Percentiles rank a stretch among this genome's conserved stretches.
Evolutionary conservation across 148 eudicot species (phyloP).

Genomic region (Vaccinium myrtillus): DNA sequence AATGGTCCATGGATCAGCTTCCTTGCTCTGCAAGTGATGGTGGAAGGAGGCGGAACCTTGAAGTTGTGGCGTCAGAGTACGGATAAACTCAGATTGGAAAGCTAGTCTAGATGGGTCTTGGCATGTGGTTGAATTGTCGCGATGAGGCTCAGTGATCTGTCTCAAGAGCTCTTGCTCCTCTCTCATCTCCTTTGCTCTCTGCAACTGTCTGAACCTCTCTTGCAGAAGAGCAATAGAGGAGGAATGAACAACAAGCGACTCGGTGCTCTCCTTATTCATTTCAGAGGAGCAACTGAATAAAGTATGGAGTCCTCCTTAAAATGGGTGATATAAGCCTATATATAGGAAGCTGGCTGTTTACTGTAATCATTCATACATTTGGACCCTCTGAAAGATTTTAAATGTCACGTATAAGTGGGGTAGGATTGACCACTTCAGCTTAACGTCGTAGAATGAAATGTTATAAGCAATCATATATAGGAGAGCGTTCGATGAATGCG

Average conservation of each 20-base stretch:
- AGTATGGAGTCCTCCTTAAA: neutral
- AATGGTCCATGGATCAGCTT: neutral
- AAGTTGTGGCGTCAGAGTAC: neutral
- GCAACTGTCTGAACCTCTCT: conserved; percentile 15
- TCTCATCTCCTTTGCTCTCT: conserved; percentile 19
- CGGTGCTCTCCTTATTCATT: conserved; percentile 7
- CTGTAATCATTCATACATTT: neutral
- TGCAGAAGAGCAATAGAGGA: conserved; percentile 29
- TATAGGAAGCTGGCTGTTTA: conserved; percentile 1
- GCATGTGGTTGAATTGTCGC: neutral
- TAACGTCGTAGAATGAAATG: conserved; percentile 15
- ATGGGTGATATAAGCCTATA: neutral
- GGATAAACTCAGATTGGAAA: conserved; percentile 8
- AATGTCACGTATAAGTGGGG: neutral
- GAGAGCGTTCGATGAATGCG: conserved; percentile 8
- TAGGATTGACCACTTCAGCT: neutral
- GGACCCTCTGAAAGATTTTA: neutral
- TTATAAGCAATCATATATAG: neutral
- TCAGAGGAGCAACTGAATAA: neutral
- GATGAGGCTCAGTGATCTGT: neutral
- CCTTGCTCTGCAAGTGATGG: neutral
- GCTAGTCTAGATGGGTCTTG: conserved; percentile 12
- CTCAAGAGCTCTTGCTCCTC: conserved; percentile 9
- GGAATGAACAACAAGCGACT: neutral
- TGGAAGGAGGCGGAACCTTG: conserved; percentile 7